Conservation (phyloP, 2,329 filamentous ascomycete genomes). For the Uncinocarpus reesii region DNA sequence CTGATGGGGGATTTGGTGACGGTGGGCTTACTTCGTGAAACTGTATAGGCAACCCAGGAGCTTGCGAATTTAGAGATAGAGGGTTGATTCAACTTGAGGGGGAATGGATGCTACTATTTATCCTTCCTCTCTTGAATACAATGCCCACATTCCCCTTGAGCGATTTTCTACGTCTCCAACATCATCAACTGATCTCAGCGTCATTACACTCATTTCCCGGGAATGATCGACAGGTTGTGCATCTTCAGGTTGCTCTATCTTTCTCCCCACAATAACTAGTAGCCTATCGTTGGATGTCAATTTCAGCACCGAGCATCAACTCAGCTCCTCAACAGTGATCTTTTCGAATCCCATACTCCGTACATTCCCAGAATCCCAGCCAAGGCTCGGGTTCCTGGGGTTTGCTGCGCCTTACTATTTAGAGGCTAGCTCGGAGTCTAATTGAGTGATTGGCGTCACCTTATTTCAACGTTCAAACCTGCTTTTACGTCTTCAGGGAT, state of each 20-base stretch:
- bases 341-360: too few relatives aligned
- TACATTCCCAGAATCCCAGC: too few relatives aligned
- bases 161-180: not conserved
- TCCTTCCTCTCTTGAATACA: not conserved
- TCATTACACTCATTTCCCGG: not conserved
- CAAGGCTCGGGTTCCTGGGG: not conserved
- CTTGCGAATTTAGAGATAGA: too few relatives aligned
- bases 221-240: slow-evolving; percentile 6
- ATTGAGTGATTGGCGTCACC: not conserved
- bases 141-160: not conserved
- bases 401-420: too few relatives aligned
- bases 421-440: slow-evolving; percentile 4
- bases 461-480: slow-evolving; percentile 5
- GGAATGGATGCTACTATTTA: too few relatives aligned
- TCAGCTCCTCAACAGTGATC: not conserved
- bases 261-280: not conserved
- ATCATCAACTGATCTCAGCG: not conserved
- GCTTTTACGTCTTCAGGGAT: not conserved
- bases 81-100: too few relatives aligned
- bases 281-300: not conserved
- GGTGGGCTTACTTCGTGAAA: not conserved
- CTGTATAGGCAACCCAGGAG: too few relatives aligned
- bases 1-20: not conserved
- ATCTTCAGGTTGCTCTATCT: not conserved
- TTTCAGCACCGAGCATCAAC: not conserved